Conservation (phyloP, 1,284 basidiomycete species). For the Cryptococcus floricola region DNA sequence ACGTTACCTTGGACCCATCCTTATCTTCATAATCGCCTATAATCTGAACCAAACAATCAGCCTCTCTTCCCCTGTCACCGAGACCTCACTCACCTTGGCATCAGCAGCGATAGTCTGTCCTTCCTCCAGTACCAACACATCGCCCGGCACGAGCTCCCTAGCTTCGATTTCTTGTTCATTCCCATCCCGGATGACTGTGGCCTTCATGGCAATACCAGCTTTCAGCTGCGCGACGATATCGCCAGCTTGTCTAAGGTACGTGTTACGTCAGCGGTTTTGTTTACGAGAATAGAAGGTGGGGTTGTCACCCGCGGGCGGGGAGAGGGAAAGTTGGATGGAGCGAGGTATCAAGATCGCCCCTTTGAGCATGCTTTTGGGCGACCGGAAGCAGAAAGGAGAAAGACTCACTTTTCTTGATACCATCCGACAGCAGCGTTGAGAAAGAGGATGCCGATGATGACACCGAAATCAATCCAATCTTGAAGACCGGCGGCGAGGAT, state of each 20-base stretch:
- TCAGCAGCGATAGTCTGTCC: conserved; percentile 57
- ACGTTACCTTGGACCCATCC: conserved; percentile 43
- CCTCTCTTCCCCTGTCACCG: conserved; percentile 33
- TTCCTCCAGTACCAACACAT: conserved; percentile 54
- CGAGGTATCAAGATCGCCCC: not conserved
- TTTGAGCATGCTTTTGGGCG: not conserved
- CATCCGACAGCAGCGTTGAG: conserved; percentile 58
- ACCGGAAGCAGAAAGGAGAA: conserved; percentile 1
- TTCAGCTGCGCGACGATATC: conserved; percentile 53
- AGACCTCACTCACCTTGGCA: conserved; percentile 44
- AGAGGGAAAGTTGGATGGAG: not conserved
- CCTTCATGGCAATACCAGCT: conserved; percentile 56
- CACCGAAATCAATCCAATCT: conserved; percentile 59
- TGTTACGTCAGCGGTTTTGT: not conserved
- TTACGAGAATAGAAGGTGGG: not conserved
- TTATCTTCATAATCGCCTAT: conserved; percentile 53
- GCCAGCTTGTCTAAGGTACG: conserved; percentile 32
- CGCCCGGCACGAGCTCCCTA: conserved; percentile 57
- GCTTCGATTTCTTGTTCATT: conserved; percentile 55
- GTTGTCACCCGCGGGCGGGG: not conserved
- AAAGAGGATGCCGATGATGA: conserved; percentile 52
- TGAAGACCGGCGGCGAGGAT: conserved; percentile 56
- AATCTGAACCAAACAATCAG: conserved; percentile 49
- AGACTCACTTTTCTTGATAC: conserved; percentile 56
- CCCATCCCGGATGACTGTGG: conserved; percentile 53